Conservation (phyloP, 768 basidiomycete genomes). For the Russula compacta region DNA sequence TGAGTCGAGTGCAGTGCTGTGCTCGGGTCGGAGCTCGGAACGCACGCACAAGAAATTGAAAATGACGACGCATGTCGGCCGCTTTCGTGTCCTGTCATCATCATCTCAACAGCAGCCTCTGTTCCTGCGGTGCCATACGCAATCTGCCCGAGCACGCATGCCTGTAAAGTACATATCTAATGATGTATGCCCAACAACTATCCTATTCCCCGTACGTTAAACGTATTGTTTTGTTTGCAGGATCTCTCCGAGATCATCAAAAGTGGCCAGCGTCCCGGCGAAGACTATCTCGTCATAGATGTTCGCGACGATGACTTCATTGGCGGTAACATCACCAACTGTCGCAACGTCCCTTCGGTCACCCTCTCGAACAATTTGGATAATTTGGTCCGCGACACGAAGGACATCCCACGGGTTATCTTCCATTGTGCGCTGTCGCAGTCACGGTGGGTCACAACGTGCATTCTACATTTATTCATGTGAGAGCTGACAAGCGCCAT, state of each 20-base stretch:
- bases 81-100: too few species aligned
- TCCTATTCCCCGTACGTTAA: not conserved
- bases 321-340: constrained; percentile 71
- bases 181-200: constrained; percentile 27
- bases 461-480: not conserved
- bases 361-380: constrained; percentile 51
- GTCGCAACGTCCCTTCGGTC: constrained; percentile 51
- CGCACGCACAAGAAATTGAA: too few species aligned
- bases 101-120: not conserved
- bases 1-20: too few species aligned
- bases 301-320: constrained; percentile 76
- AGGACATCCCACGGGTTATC: constrained; percentile 52
- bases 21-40: not conserved
- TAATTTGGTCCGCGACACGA: constrained; percentile 48
- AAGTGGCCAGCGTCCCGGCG: constrained; percentile 45
- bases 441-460: constrained; percentile 44
- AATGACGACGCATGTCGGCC: too few species aligned
- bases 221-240: constrained; percentile 30
- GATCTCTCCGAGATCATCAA: constrained; percentile 64
- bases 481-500: not conserved
- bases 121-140: too few species aligned
- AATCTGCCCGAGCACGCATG: constrained; percentile 14
- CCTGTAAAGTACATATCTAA: constrained; percentile 32
- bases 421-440: constrained; percentile 80
- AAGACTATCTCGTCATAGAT: constrained; percentile 72